Evolutionary conservation across 768 basidiomycete genomes (phyloP).

Genomic region (Filobasidium wieringae): DNA sequence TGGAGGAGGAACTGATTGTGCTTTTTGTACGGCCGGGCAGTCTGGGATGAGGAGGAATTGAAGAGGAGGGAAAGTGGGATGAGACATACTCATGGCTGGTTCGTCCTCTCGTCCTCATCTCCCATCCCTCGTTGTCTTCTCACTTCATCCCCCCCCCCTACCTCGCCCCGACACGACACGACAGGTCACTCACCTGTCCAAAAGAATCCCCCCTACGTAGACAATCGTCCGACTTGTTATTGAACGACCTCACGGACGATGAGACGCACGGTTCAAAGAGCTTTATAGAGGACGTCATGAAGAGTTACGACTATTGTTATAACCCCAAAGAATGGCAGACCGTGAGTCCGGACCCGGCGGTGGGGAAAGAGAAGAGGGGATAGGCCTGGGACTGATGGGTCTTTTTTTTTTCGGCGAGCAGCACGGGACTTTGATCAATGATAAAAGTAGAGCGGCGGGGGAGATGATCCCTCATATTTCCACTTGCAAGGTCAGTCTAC

Average conservation of each 20-base stretch:
- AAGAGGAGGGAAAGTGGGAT: neutral
- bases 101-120: neutral
- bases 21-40: no score
- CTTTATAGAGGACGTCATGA: slow-evolving; percentile 4
- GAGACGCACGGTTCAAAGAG: neutral
- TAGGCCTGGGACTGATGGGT: no score
- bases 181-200: slow-evolving; percentile 3
- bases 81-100: slow-evolving; percentile 3
- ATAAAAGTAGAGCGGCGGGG: neutral
- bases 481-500: slow-evolving; percentile 1
- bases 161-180: no score
- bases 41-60: neutral
- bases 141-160: no score
- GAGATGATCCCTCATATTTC: slow-evolving; percentile 7
- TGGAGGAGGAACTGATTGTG: no score
- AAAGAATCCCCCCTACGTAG: slow-evolving; percentile 1
- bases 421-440: slow-evolving; percentile 8
- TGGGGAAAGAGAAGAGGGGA: no score
- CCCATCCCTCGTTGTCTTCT: neutral
- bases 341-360: neutral
- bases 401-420: no score
- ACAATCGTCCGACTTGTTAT: neutral
- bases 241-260: neutral
- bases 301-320: slow-evolving; percentile 5
- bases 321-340: slow-evolving; percentile 2